Percentiles rank a stretch among this genome's conserved stretches.
Evolutionary conservation across 1,284 basidiomycete genomes (phyloP).

Genomic region (Kalmanozyma brasiliensis): DNA sequence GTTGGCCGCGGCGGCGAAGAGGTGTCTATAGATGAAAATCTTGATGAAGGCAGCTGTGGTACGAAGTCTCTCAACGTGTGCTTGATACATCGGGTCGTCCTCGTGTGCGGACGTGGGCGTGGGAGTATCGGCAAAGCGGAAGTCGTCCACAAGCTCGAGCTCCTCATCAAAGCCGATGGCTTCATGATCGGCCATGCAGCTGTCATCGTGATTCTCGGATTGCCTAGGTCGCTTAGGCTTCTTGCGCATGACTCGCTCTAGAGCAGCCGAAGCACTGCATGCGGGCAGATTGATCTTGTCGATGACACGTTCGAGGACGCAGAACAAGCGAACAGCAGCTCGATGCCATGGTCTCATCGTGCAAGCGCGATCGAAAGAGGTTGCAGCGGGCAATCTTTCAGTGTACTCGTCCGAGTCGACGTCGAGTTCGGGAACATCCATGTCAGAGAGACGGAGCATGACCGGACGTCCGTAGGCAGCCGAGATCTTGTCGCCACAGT

Average conservation of each 20-base stretch:
- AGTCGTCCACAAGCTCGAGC: slow-evolving; percentile 44
- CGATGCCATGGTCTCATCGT: slow-evolving; percentile 45
- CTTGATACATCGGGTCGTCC: slow-evolving; percentile 46
- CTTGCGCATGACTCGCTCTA: slow-evolving; percentile 47
- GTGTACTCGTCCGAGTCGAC: slow-evolving; percentile 48
- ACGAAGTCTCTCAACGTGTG: slow-evolving; percentile 42
- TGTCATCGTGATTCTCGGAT: slow-evolving; percentile 41
- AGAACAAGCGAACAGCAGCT: slow-evolving; percentile 44
- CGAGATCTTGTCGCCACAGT: slow-evolving; percentile 51
- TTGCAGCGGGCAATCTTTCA: slow-evolving; percentile 42
- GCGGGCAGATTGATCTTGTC: slow-evolving; percentile 54
- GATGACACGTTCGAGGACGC: slow-evolving; percentile 48
- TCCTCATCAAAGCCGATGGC: slow-evolving; percentile 45
- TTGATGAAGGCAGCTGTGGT: slow-evolving; percentile 50
- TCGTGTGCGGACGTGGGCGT: slow-evolving; percentile 38
- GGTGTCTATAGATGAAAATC: slow-evolving; percentile 46
- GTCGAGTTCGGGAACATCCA: slow-evolving; percentile 48
- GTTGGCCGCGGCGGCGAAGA: slow-evolving; percentile 35
- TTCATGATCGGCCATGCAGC: slow-evolving; percentile 51
- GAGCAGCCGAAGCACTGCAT: slow-evolving; percentile 40
- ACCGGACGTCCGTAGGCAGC: slow-evolving; percentile 47
- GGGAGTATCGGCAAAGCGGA: slow-evolving; percentile 39
- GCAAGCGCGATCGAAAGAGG: slow-evolving; percentile 40
- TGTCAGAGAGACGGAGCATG: slow-evolving; percentile 46
- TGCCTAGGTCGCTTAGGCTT: slow-evolving; percentile 48